Base-by-base conservation (phyloP, 2,329 filamentous ascomycete species). In the Coleophoma cylindrospora region DNA sequence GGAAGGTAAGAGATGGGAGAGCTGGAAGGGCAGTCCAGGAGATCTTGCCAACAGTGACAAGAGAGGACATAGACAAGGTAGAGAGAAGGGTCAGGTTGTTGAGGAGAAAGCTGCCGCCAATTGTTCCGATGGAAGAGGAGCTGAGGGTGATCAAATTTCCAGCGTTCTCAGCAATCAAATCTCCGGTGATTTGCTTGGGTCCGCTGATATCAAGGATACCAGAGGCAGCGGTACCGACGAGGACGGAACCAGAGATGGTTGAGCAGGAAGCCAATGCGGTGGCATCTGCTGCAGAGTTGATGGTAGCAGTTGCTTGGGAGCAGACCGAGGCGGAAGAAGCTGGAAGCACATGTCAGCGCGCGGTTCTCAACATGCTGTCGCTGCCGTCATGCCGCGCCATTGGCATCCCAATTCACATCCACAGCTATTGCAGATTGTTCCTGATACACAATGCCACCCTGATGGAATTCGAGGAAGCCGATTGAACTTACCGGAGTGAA, bases 31-130 rank as follows among this genome's bases (percentile, higher is more conserved):
- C 86, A 52, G 79, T 74, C 79, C 87, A 91, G 58, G 78, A 70
- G 67, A 97, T 85, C 51, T 72, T 70, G 58, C 80, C 79, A 55
- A 95, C 83, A 34, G 72, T 71, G 54, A 70, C 77, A 51, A 99
- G 83, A 22, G 72, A 63, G 51, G 77, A 72, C 73, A 96, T 84
- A 58, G 70, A 74, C 53, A 97, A 74, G 50, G 74, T 79, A 60
- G 78, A 81, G 50, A 99, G 77, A 34, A 81, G 73, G 54, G 84
- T 88, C 50, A 90, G 74, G 58, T 81, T 81, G 59, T 79, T 72
- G 56, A 97, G 73, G 52, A 73, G 69, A 75, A 96, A 91, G n/a
- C 67, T 70, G 45, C 86, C 84, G 44, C 76, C 78, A 64, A 99
- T 87, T 46, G 73, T 72, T 57, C 71, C 65, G 56, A 97, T 76